Base-by-base conservation (phyloP, 139 green algal species). In the Choricystis sp. region DNA sequence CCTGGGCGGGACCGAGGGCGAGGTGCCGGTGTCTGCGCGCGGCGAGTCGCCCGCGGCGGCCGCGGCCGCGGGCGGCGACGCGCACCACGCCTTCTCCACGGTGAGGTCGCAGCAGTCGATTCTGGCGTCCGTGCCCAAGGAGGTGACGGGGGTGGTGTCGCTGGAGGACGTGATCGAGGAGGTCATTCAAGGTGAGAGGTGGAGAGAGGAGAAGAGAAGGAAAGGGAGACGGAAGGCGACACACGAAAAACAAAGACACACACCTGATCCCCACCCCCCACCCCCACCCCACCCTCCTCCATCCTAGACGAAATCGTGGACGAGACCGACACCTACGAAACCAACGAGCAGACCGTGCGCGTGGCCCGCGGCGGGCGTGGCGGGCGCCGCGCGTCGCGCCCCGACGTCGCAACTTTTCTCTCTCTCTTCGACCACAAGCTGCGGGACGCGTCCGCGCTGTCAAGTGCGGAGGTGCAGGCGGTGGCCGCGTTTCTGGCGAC, bases 91-190 rank as follows among this genome's bases (percentile, higher is more conserved):
- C 40, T 21, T 21, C 9, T 52, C 40, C 40, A 16, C 27, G 65
- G 31, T 21, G 31, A 69, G 27, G 26, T 56, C 57, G 56, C 30
- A 63, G 55, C 23, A 30, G 55, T 22, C 61, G 27, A n/a, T n/a
- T n/a, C n/a, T n/a, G n/a, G n/a, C n/a, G n/a, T n/a, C n/a, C n/a
- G 27, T 55, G 40, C 16, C 22, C 59, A 1, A 1, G 22, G 49
- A 60, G 31, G 65, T 75, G 30, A 71, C 61, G 2, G 81, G 81
- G 23, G 70, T 87, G 57, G 83, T 87, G 69, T 83, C 79, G 21
- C 69, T 87, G 25, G 67, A 75, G 40, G 79, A 86, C 56, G 79
- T 86, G 16, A 63, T 86, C 3, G 79, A 86, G 49, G 72, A 75
- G 57, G 31, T 86, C 23, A 67, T 75, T 3, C 55, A 72, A 49